These are phyloP conservation scores for Brassica cretica DNA, from an alignment of 345 rosid species.

Conservation along the genomic window DNA sequence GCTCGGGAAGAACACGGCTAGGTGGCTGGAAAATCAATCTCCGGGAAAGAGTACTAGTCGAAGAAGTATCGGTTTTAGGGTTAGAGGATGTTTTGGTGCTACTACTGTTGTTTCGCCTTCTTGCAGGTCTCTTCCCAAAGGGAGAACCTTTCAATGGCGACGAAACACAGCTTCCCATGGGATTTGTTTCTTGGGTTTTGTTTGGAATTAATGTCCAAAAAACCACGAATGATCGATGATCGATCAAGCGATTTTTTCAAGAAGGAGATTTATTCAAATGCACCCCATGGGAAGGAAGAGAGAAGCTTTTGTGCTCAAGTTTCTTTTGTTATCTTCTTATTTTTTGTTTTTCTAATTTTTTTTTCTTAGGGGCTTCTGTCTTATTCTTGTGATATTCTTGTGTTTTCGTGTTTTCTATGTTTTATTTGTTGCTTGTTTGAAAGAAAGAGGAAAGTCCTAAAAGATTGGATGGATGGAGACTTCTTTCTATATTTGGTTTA, in stretches of 20 bases:
- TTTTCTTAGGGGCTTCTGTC: neutral
- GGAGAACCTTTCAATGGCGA: constrained; percentile 41
- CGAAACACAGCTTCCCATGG: constrained; percentile 78
- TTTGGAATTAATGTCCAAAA: constrained; percentile 19
- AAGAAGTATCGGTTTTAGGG: constrained; percentile 23
- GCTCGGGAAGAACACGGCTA: constrained; percentile 45
- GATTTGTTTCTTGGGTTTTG: neutral
- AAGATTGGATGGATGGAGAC: constrained; percentile 31
- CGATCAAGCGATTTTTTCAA: constrained; percentile 35
- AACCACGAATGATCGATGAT: constrained; percentile 21
- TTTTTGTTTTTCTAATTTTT: neutral
- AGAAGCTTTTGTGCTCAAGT: constrained; percentile 31
- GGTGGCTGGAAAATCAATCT: constrained; percentile 34
- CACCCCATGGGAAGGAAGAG: constrained; percentile 48
- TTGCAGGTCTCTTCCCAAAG: constrained; percentile 30
- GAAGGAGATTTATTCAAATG: constrained; percentile 33
- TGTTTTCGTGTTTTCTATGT: constrained; percentile 25
- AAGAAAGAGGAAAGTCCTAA: constrained; percentile 35
- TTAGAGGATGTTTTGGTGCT: constrained; percentile 32
- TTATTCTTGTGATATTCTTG: constrained; percentile 32
- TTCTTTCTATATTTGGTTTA: constrained; percentile 19
- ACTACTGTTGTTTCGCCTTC: constrained; percentile 21
- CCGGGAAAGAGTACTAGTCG: constrained; percentile 39
- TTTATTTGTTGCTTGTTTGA: constrained; percentile 23
- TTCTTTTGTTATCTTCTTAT: neutral